Base-by-base conservation (phyloP, 352 stramenopile species). In the Thalassiosira livingstoniorum region DNA sequence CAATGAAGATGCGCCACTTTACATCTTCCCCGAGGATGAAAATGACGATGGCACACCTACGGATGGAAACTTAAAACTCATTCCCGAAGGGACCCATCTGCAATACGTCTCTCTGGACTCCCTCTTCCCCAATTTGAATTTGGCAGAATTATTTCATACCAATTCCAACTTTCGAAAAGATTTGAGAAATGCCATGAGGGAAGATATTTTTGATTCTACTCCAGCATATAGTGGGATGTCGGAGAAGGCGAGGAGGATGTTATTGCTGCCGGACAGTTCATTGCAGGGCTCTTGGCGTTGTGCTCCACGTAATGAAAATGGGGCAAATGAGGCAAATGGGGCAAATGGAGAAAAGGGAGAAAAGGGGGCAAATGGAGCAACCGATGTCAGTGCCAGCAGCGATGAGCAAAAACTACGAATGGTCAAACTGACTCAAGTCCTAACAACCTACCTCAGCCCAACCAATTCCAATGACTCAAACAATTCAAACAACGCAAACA, bases 141-240 rank as follows among this genome's bases (percentile, higher is more conserved):
- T 92, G 60, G 87, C 78, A 15, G 15, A 84, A 15, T 75, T 63
- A 29, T 92, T 92, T 54, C 80, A 68, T 71, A 62, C 73, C 2
- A 67, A 87, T 62, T n/a, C 15, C 4, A 29, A 51, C 18, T 92
- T 92, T 77, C 75, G 87, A 23, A 51, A 83, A 42, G 63, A 81
- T 5, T 32, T 92, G 29, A 63, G 87, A 13, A 78, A 57, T 79
- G 61, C 85, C 10, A 91, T 92, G 62, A 65, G 88, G 27, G 74
- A 89, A 66, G 88, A 91, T 82, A 83, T 92, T n/a, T 92, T 91
- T 60, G 78, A 91, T 69, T 85, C 83, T 3, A 90, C 85, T 23
- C 83, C 85, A 18, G 76, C 75, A 5, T 91, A 92, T 61, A 73
- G 69, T 23, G 77, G 70, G 18, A 75, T 92, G 61, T 85, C 80